Conservation (phyloP, 2,329 filamentous ascomycete genomes). For the Neoscytalidium dimidiatum region DNA sequence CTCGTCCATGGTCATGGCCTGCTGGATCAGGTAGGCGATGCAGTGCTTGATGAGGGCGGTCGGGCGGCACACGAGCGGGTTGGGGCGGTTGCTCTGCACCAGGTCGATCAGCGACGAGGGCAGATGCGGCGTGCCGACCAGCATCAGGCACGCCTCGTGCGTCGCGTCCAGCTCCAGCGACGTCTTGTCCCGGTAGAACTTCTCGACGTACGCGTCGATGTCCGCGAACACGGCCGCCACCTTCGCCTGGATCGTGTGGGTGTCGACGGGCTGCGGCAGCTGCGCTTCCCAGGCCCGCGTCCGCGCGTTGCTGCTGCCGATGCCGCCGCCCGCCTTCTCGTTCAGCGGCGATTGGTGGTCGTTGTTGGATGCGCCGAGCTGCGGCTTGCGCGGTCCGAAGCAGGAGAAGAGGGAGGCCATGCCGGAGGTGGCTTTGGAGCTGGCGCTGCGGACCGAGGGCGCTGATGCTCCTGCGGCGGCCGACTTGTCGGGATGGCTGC, state of each 20-base stretch:
- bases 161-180: background rate
- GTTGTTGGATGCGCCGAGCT: background rate
- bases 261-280: constrained; percentile 29
- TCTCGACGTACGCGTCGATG: constrained; percentile 33
- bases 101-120: constrained; percentile 3
- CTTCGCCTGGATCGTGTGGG: constrained; percentile 26
- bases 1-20: constrained; percentile 14
- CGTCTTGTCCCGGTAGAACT: constrained; percentile 33
- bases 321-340: background rate
- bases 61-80: constrained; percentile 5
- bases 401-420: constrained; percentile 5
- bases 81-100: constrained; percentile 6
- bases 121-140: constrained; percentile 8
- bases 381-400: constrained; percentile 5
- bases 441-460: background rate
- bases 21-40: constrained; percentile 7
- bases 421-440: background rate
- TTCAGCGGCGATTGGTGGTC: background rate
- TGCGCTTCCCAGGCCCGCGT: background rate
- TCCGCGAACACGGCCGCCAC: constrained; percentile 29
- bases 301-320: background rate
- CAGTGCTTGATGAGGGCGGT: constrained; percentile 1
- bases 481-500: background rate
- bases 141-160: constrained; percentile 10
- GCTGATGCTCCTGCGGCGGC: background rate